Percentiles rank a stretch among this genome's conserved stretches.
Conservation (phyloP, 768 basidiomycete genomes). For the Calocybe gangraenosa region DNA sequence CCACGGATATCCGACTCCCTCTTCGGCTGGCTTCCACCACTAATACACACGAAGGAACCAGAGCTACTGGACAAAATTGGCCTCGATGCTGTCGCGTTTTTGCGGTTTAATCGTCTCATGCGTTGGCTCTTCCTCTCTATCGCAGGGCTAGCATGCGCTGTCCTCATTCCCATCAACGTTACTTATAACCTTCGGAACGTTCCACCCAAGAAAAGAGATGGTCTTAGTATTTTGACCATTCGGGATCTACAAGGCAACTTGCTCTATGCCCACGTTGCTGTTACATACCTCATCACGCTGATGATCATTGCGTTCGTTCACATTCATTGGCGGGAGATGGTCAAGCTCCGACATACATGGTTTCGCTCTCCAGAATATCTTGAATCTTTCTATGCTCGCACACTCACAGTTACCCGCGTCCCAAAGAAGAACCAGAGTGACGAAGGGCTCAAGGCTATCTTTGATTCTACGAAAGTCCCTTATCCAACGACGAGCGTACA, state of each 20-base stretch:
- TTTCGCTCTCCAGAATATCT: slow-evolving; percentile 89
- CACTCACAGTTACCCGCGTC: slow-evolving; percentile 77
- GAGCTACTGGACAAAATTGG: slow-evolving; percentile 86
- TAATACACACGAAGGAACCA: slow-evolving; percentile 81
- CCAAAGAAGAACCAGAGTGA: slow-evolving; percentile 81
- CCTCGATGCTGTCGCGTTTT: slow-evolving; percentile 88
- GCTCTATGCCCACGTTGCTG: slow-evolving; percentile 82
- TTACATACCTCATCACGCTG: slow-evolving; percentile 77
- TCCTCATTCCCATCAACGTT: slow-evolving; percentile 86
- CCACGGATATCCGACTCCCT: slow-evolving; percentile 80
- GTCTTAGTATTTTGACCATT: slow-evolving; percentile 81
- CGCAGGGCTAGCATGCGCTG: slow-evolving; percentile 57
- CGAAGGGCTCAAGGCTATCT: slow-evolving; percentile 74
- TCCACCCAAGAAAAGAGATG: slow-evolving; percentile 42
- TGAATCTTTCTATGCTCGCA: slow-evolving; percentile 89
- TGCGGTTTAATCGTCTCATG: slow-evolving; percentile 87
- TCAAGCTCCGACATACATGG: slow-evolving; percentile 78
- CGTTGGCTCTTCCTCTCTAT: slow-evolving; percentile 68
- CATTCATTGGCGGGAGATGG: slow-evolving; percentile 73
- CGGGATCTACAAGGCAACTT: slow-evolving; percentile 69
- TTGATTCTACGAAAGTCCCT: slow-evolving; percentile 71
- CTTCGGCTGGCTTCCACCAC: slow-evolving; percentile 87
- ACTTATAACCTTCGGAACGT: slow-evolving; percentile 77
- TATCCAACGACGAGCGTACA: slow-evolving; percentile 92
- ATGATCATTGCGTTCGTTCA: slow-evolving; percentile 71